Evolutionary conservation across 1,284 basidiomycete species (phyloP).

Genomic region (Cryptococcus wingfieldii): DNA sequence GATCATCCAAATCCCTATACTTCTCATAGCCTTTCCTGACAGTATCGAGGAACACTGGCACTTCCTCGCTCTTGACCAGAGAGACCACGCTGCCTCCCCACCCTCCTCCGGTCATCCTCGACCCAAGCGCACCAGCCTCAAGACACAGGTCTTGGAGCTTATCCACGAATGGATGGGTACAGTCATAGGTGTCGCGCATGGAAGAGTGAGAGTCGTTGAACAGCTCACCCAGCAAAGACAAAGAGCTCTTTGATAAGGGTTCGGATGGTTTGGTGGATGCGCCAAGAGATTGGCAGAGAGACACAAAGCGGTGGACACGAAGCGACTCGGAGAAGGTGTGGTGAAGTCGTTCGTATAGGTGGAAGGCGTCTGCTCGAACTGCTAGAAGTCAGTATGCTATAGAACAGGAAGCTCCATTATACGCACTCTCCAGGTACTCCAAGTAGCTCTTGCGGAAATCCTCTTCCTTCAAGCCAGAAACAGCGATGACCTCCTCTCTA

Average conservation of each 20-base stretch:
- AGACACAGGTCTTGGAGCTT: slow-evolving; percentile 58
- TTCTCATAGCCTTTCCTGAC: slow-evolving; percentile 60
- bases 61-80: slow-evolving; percentile 65
- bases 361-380: slow-evolving; percentile 74
- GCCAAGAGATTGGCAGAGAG: slow-evolving; percentile 55
- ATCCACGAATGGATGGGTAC: slow-evolving; percentile 73
- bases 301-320: slow-evolving; percentile 70
- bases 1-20: slow-evolving; percentile 60
- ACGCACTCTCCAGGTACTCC: slow-evolving; percentile 68
- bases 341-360: slow-evolving; percentile 70
- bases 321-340: slow-evolving; percentile 73
- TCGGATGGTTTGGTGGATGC: background rate
- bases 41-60: slow-evolving; percentile 63
- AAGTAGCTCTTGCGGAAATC: slow-evolving; percentile 65
- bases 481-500: slow-evolving; percentile 65
- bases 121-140: slow-evolving; percentile 69
- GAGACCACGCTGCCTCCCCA: slow-evolving; percentile 89
- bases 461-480: slow-evolving; percentile 58
- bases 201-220: slow-evolving; percentile 74
- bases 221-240: slow-evolving; percentile 57
- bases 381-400: background rate
- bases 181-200: slow-evolving; percentile 66
- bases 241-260: background rate
- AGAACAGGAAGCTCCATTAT: background rate
- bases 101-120: slow-evolving; percentile 57